These are phyloP conservation scores for Zea luxurians DNA, from an alignment of 176 grass and related monocot genomes.

Conservation along the genomic window DNA sequence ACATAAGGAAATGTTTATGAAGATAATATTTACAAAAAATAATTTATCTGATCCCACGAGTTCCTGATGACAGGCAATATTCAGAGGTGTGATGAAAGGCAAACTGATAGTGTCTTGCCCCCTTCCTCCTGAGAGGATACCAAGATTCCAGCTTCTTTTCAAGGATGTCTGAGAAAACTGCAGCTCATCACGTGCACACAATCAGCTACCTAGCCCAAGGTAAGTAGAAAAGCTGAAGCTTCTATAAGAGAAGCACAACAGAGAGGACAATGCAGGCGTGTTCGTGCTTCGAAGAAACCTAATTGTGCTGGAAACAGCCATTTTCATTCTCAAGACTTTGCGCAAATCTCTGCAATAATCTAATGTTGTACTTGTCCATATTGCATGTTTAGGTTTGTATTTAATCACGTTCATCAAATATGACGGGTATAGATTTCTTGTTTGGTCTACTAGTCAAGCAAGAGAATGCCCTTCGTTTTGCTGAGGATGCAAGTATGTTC, in stretches of 20 bases:
- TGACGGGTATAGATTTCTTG: neutral
- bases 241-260: conserved; percentile 63
- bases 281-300: conserved; percentile 43
- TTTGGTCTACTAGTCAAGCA: conserved; percentile 7
- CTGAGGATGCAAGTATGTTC: too few relatives aligned
- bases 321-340: neutral
- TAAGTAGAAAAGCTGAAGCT: conserved; percentile 54
- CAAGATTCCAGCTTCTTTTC: conserved; percentile 83
- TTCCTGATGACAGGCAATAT: conserved; percentile 57
- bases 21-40: too few relatives aligned
- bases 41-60: neutral
- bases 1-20: too few relatives aligned
- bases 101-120: conserved; percentile 87
- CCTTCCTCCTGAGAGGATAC: conserved; percentile 76
- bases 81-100: conserved; percentile 89
- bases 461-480: too few relatives aligned
- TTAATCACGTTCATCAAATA: neutral
- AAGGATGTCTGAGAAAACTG: conserved; percentile 58
- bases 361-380: neutral
- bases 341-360: neutral
- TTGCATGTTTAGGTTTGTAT: conserved; percentile 28
- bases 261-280: conserved; percentile 59
- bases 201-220: neutral
- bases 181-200: neutral
- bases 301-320: conserved; percentile 40